Evolutionary conservation across 2,329 filamentous ascomycete species (phyloP), one percentile per base, ranked within the genome.

Genomic region (Dothistroma septosporum): DNA sequence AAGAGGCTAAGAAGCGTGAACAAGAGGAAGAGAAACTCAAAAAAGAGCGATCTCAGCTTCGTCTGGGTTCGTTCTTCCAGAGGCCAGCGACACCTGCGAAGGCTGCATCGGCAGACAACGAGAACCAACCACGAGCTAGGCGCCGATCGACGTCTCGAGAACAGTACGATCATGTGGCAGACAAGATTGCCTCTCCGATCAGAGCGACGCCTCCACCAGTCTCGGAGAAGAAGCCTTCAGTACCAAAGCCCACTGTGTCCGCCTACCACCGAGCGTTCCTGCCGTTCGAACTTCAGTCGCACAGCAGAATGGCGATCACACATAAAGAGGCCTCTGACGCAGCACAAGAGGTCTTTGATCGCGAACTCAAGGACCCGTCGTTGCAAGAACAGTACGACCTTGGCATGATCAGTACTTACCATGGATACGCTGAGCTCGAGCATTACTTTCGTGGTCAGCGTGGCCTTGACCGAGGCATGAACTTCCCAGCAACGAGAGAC

Each of bases 221-320:
- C 12, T 58, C 64, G 8, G 61, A 22, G 14, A 54, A 48, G 55
- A 60, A 62, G 32, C 37, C 55, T 49, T 22, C 57, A 14, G 73
- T 44, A 2, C 61, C 59, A 53, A 76, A 73, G 57, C 67, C 65
- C 21, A 56, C 55, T 14, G 28, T 75, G 24, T 75, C 74, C 6
- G 78, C 80, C 62, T 77, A 79, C 61, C 66, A 89, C 19, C 86
- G 85, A 66, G 79, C 82, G 37, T 97, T 97, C 70, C 83, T 91
- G 33, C 87, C 90, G 0, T 97, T 97, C 74, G 92, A 89, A 64
- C 71, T 94, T 50, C 88, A 91, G 61, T 81, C 86, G 2, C 83
- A 91, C 69, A 89, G 91, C 1, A 83, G 77, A n/a, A 68, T 97
- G 57, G 91, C 92, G 0, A 80, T 82, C 67, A 59, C 66, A 11